Evolutionary conservation across 1,284 basidiomycete genomes (phyloP), one percentile per base, ranked within the genome.

Genomic region (Rhodotorula mucilaginosa): DNA sequence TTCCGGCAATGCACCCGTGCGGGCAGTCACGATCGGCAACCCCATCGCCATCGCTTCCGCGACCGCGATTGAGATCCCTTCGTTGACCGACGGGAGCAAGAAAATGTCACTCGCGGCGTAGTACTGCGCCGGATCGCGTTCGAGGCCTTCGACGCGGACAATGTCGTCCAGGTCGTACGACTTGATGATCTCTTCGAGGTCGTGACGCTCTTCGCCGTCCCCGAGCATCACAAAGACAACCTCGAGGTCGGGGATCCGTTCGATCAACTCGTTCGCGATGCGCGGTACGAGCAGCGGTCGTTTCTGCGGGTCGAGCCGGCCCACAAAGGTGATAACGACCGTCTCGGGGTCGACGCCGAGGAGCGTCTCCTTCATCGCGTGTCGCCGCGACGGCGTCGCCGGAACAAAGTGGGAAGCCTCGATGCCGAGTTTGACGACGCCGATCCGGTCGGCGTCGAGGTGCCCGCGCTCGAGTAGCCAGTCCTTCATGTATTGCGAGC

Each of bases 361-460:
- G 7, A 74, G 13, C 5, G 52, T 19, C 26, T 61, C 34, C 51
- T 74, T 74, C 12, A 65, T 60, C 5, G 67, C 64, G 31, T 58
- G 44, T 26, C 70, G 67, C n/a, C 54, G 61, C 16, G 57, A 23
- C 2, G 61, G 60, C 13, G 61, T 64, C 12, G 67, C 57, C 0
- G 69, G 69, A 4, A 47, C 51, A 39, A 70, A 70, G 7, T 68
- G 39, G 0, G 63, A 56, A 16, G 74, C 61, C 47, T 77, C 76
- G 68, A 77, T 73, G 34, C 76, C 76, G 57, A 77, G 74, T 62
- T 77, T 77, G 68, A 77, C 74, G 62, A 77, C 74, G n/a, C 76
- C 76, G 57, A 77, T 74, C 7, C 76, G 69, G 29, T 51, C 60
- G 12, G 65, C 54, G 31, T 71, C 67, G 49, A 65, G 56, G 60